Evolutionary conservation across 1,284 basidiomycete species (phyloP).

Genomic region (Albatrellus sp.): DNA sequence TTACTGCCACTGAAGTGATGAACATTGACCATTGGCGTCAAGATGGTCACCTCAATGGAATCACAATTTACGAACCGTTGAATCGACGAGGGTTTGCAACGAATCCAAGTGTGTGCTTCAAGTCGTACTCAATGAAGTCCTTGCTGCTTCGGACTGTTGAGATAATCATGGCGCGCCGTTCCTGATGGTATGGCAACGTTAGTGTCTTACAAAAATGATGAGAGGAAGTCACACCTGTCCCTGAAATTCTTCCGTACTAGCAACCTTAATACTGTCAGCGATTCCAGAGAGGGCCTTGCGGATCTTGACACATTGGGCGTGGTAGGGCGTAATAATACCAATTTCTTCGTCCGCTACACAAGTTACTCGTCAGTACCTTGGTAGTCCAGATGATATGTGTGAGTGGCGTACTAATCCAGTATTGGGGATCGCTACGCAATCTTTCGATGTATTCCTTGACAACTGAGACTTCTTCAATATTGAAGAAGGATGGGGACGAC

Average conservation of each 20-base stretch:
- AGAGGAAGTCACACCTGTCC: slow-evolving; percentile 32
- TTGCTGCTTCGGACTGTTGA: slow-evolving; percentile 52
- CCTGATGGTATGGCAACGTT: slow-evolving; percentile 21
- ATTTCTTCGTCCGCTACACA: slow-evolving; percentile 30
- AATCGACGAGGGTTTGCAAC: slow-evolving; percentile 50
- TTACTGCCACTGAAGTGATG: slow-evolving; percentile 35
- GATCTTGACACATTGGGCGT: slow-evolving; percentile 45
- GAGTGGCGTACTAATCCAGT: slow-evolving; percentile 26
- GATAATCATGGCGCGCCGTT: slow-evolving; percentile 52
- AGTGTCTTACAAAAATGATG: background rate
- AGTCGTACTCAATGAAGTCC: slow-evolving; percentile 43
- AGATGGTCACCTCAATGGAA: no score
- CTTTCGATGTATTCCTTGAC: slow-evolving; percentile 36
- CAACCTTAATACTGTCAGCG: slow-evolving; percentile 36
- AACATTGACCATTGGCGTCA: background rate
- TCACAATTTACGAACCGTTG: slow-evolving; percentile 33
- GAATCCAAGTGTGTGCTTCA: slow-evolving; percentile 48
- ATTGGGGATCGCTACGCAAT: slow-evolving; percentile 19
- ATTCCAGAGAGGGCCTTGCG: slow-evolving; percentile 16
- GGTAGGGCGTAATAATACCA: slow-evolving; percentile 51
- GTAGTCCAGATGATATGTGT: slow-evolving; percentile 3
- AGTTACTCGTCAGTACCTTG: background rate
- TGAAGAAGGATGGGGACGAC: slow-evolving; percentile 56
- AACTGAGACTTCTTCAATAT: slow-evolving; percentile 39
- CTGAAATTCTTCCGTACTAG: slow-evolving; percentile 58